Base-by-base conservation (phyloP, 176 grass and related monocot genomes). In the Ensete glaucum region DNA sequence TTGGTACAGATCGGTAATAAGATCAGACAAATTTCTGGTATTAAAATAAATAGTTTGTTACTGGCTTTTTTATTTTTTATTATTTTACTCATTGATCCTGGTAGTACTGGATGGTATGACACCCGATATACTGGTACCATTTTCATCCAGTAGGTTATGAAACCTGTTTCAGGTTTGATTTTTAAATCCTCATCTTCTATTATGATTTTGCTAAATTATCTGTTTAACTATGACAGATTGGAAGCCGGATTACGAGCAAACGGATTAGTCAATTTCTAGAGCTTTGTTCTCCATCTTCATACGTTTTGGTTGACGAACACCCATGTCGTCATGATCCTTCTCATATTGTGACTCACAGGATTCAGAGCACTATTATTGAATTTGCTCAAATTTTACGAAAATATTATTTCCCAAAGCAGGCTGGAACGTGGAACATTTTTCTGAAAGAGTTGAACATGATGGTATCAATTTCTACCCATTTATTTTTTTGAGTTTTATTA, bases 191-290 rank as follows among this genome's bases (percentile, higher is more conserved):
- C 34, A 43, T 43, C 34, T 43, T 43, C 34, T 43, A 43, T 50
- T 70, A 70, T 9, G n/a, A 70, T 70, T 70, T 49, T 9, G 43
- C 15, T 70, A 65, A 65, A 15, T 2, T 65, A 1, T 51, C 14
- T 50, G 67, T 70, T 50, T 15, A 50, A 69, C 26, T 16, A 83
- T 86, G 52, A 75, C 87, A 97, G 93, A 88, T 97, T 87, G 93
- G 93, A 64, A 90, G 90, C 77, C 89, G 85, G 52, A 88, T 97
- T 57, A 97, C 93, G 81, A 97, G 93, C 90, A 92, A 90, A 82
- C 88, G 87, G 20, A 72, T 97, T 71, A 86, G 77, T 73, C 79
- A 81, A 50, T 90, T 93, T 75, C 74, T 97, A 0, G 90, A 97
- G 76, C 77, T 79, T 57, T 97, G 82, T 52, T 82, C 71, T 77